Evolutionary conservation across 2,329 filamentous ascomycete species (phyloP), one percentile per base, ranked within the genome.

Genomic region (Fusarium coffeatum): DNA sequence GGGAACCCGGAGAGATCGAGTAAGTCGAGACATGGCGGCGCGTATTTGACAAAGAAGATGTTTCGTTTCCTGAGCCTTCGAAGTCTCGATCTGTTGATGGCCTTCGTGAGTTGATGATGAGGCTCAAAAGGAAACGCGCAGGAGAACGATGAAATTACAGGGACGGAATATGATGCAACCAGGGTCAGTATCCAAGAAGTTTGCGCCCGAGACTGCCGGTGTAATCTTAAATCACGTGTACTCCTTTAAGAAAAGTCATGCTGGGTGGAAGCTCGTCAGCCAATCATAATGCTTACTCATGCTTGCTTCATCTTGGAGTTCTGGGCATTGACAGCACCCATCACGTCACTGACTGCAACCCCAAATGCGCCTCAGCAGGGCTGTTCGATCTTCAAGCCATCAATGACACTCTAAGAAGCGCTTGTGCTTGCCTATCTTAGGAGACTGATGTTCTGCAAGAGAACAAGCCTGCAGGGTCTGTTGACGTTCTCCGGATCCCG

Each of bases 1-100:
- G 62, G 81, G 81, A 45, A 80, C 71, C 69, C 81, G 80, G 65
- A 83, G 67, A 57, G 77, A 80, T 64, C 80, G 77, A 55, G 80
- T 80, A 47, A 81, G 77, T 50, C 76, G 76, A 53, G 79, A 79
- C 79, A 81, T 81, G 66, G 40, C 68, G 55, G 42, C 57, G 64
- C 45, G 43, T 46, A 41, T 18, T 61, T 27, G 59, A 55, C 23
- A 42, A 56, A 58, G n/a, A 46, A 43, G 41, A 55, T 37, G 15
- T 63, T 43, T 58, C 28, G 18, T 25, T 58, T 59, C 55, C 25
- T 23, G 22, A 23, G 27, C 32, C 34, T 59, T 66, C 43, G 15
- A 40, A 40, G 23, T 41, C 42, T 20, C 40, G 34, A 46, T 55
- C 25, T 27, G n/a, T 5, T 42, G 8, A 28, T 62, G 32, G 13